Evolutionary conservation across 768 basidiomycete genomes (phyloP), one percentile per base, ranked within the genome.

Genomic region (Mycena alexandri): DNA sequence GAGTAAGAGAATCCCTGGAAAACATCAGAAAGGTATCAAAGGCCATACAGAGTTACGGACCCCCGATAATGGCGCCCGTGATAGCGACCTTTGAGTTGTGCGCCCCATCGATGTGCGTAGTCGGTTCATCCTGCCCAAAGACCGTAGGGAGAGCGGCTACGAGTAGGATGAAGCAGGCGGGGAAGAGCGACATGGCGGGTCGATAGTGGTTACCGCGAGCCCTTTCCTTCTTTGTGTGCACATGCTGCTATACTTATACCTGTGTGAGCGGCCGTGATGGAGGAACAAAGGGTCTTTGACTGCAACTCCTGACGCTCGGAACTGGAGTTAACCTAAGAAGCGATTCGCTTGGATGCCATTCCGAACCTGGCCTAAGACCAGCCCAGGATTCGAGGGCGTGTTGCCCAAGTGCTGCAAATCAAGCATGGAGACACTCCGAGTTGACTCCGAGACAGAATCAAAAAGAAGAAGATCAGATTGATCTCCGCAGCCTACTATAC

Each of bases 1-100:
- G 46, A 67, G 21, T n/a, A 67, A 16, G 42, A 67, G 65, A 14
- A 67, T 13, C 17, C 19, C 65, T 67, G 34, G 16, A 41, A 11
- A 1, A 50, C 21, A 36, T 53, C 25, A 54, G 46, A 17, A 47
- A 42, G 44, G 14, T 21, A 9, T 43, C 5, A 24, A 17, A 13
- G 19, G 24, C 16, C 13, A 36, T 29, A 29, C 33, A 25, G 43
- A 46, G 11, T 57, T 25, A 34, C 61, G 61, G 14, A 67, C 65
- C 52, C 16, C 65, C 65, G 46, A 67, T 67, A 22, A 61, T 19
- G 41, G 43, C 59, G 8, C 65, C 65, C 9, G 65, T 67, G n/a
- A 67, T 67, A 16, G 65, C 65, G 16, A 67, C 53, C 41, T 61
- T 61, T 16, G 59, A 61, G 34, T 55, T 42, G 7, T 54, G 47